A percentile compares a stretch with the other conserved stretches of the same genome.
These are phyloP conservation scores for Nakaseomyces bracarensis DNA, from an alignment of 1,139 yeast genomes.

Conservation along the genomic window DNA sequence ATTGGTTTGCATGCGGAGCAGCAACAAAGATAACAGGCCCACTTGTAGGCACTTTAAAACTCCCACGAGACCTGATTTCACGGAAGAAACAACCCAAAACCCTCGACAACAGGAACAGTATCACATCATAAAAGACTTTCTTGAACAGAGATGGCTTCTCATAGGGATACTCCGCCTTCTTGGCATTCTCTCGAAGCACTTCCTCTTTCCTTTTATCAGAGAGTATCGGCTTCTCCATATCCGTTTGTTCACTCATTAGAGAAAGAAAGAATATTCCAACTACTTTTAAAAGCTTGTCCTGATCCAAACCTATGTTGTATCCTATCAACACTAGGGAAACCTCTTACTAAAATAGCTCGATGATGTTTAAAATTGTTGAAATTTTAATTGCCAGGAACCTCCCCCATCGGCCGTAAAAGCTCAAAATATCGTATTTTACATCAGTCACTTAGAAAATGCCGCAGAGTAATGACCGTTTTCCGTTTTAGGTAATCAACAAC, in stretches of 20 bases:
- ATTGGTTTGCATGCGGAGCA: conserved; percentile 97
- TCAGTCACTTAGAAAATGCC: neutral
- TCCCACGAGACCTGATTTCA: conserved; percentile 85
- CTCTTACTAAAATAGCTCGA: too few relatives aligned
- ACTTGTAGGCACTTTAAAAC: conserved; percentile 63
- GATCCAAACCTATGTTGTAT: too few relatives aligned
- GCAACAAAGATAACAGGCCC: conserved; percentile 94
- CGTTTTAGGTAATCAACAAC: neutral
- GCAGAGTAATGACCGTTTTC: neutral
- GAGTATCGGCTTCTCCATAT: conserved; percentile 5
- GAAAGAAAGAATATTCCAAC: too few relatives aligned
- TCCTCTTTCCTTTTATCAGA: conserved; percentile 2
- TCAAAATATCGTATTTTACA: neutral
- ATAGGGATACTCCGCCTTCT: conserved; percentile 12
- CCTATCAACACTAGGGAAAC: too few relatives aligned
- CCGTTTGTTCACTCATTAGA: neutral
- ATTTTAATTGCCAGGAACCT: too few relatives aligned
- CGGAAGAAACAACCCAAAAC: conserved; percentile 64
- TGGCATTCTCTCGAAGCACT: neutral
- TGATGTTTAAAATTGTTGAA: too few relatives aligned
- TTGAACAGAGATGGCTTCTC: conserved; percentile 34
- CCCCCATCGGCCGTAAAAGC: too few relatives aligned
- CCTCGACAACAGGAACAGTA: conserved; percentile 40
- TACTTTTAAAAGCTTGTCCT: too few relatives aligned
- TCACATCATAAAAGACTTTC: conserved; percentile 40